These are phyloP conservation scores for Hypoxylon sp. DNA, from an alignment of 2,329 filamentous ascomycete species.

Conservation along the genomic window DNA sequence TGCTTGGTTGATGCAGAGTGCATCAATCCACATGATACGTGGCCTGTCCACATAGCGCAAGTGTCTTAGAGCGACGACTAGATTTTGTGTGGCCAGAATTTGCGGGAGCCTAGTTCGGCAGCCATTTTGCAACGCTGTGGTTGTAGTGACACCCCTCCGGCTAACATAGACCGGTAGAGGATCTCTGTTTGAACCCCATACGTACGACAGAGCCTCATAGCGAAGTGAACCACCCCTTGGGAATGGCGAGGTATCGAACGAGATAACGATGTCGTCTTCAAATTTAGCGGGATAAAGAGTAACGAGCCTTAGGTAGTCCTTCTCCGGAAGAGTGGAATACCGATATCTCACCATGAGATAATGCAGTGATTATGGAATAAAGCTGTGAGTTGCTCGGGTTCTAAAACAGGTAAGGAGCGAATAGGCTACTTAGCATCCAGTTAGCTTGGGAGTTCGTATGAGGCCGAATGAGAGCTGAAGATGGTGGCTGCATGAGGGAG, in stretches of 20 bases:
- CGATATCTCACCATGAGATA: slow-evolving; percentile 15
- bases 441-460: too few species aligned
- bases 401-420: not conserved
- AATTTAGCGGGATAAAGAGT: slow-evolving; percentile 19
- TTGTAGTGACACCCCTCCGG: not conserved
- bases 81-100: slow-evolving; percentile 10
- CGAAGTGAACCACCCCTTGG: not conserved
- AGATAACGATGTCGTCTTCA: slow-evolving; percentile 21
- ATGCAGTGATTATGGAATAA: not conserved
- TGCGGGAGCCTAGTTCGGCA: not conserved
- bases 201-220: slow-evolving; percentile 36
- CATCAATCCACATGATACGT: slow-evolving; percentile 44
- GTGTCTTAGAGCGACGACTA: slow-evolving; percentile 24
- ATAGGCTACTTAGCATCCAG: not conserved
- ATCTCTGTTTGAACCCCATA: slow-evolving; percentile 9
- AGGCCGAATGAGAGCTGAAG: not conserved
- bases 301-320: slow-evolving; percentile 20
- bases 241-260: slow-evolving; percentile 12
- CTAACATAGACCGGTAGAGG: slow-evolving; percentile 5
- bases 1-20: slow-evolving; percentile 46
- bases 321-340: slow-evolving; percentile 10
- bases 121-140: not conserved
- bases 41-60: slow-evolving; percentile 18
- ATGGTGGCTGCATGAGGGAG: not conserved
- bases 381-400: not conserved